Base-by-base conservation (phyloP, 2,329 filamentous ascomycete genomes). In the Elsinoe batatas region DNA sequence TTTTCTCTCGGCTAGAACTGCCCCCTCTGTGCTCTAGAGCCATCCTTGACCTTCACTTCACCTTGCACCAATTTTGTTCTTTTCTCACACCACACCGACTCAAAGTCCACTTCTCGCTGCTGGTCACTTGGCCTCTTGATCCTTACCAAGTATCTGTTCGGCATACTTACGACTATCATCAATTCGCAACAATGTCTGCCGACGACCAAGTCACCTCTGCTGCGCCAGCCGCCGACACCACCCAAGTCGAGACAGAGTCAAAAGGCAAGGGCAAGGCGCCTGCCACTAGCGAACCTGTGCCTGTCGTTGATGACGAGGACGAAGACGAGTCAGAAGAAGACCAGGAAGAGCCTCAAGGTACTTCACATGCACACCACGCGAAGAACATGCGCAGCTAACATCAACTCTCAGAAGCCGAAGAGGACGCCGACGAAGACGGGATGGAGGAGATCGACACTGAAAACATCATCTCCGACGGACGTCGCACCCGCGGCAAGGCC, bases 251-350 rank as follows among this genome's bases (percentile, higher is more conserved):
- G 40, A 70, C 75, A 59, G 77, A 82, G 65, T 74, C 77, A 71
- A 95, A 95, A 79, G 88, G 88, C 73, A 95, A 95, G 79, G 89
- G 89, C 76, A 95, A 95, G 78, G 84, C 81, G 38, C 68, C 74
- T 38, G 79, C 81, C 54, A 70, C 71, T 55, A 72, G 71, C 40
- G 74, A 82, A 62, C 82, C 86, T 63, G 73, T 81, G 66, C 78
- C 78, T 67, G 87, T 89, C 80, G 86, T 85, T 43, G 85, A 89
- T 64, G 85, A 86, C 32, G 69, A 89, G 1, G 85, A 88, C 30
- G 76, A 74, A 62, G 82, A 85, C 13, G 87, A 91, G 38, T 80
- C 50, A 12, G 51, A 47, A 36, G 40, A 44, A 30, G 36, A 54
- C 26, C 40, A 66, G 22, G 62, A 61, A 51, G 71, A 72, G 64